Percentiles rank a stretch among this genome's conserved stretches.
Conservation (phyloP, 1,284 basidiomycete genomes). For the Athelia psychrophila region DNA sequence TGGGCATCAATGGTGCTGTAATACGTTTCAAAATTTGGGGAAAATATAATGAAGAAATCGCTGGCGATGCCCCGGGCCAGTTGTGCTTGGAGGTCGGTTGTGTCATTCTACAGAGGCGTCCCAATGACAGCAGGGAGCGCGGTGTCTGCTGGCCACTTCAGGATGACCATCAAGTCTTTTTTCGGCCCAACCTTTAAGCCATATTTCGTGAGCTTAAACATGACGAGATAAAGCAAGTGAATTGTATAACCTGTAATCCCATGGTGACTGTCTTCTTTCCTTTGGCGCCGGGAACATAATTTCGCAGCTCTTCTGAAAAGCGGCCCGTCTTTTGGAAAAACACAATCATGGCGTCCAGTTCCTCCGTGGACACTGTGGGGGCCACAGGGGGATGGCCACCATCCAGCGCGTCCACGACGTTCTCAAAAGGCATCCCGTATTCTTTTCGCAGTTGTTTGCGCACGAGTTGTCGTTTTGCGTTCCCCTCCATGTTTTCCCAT, state of each 20-base stretch:
- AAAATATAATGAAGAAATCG: too few species aligned
- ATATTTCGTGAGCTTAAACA: background rate
- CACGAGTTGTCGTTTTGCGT: constrained; percentile 2
- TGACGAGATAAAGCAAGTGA: background rate
- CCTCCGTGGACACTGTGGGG: constrained; percentile 5
- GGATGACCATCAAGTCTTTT: constrained; percentile 9
- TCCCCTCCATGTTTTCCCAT: background rate
- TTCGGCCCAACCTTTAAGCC: constrained; percentile 10
- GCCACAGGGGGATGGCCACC: constrained; percentile 1
- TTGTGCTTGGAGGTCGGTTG: too few species aligned
- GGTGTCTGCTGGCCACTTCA: constrained; percentile 6
- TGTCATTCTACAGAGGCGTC: too few species aligned
- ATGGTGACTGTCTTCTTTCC: background rate
- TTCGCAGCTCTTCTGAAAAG: constrained; percentile 9
- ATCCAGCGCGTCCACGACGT: constrained; percentile 5
- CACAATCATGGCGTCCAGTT: constrained; percentile 6
- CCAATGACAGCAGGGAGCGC: too few species aligned
- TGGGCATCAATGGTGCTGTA: too few species aligned
- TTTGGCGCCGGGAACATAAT: background rate
- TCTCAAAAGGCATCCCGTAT: constrained; percentile 8
- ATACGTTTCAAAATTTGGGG: too few species aligned
- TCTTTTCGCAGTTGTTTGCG: constrained; percentile 7
- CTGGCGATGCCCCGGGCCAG: too few species aligned
- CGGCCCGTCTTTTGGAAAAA: constrained; percentile 5
- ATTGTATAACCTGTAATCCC: background rate